Evolutionary conservation across 2,329 filamentous ascomycete genomes (phyloP).

Genomic region (Cercospora sp.): DNA sequence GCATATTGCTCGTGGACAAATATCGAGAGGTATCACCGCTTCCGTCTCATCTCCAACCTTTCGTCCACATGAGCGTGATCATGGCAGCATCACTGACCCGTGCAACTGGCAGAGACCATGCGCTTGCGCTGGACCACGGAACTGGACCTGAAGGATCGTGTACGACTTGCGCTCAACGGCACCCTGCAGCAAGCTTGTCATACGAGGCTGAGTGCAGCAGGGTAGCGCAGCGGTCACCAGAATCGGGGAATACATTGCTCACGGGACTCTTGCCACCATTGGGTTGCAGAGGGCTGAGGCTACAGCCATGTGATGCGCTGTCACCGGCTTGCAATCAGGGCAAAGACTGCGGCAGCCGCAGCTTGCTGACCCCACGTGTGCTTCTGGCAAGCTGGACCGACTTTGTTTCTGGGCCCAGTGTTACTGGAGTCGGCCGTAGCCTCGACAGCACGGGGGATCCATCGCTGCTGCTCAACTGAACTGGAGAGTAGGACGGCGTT

Average conservation of each 20-base stretch:
- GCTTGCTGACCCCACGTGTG: background rate
- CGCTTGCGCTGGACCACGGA: background rate
- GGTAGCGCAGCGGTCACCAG: background rate
- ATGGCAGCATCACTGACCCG: conserved; percentile 5
- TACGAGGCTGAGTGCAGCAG: background rate
- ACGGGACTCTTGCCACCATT: background rate
- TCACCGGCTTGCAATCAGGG: background rate
- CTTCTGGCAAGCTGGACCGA: background rate
- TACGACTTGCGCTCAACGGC: conserved; percentile 3
- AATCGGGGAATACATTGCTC: background rate
- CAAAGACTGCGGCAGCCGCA: background rate
- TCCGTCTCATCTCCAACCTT: conserved; percentile 2
- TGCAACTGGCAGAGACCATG: conserved; percentile 11
- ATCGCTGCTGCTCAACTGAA: background rate
- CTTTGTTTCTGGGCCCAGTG: background rate
- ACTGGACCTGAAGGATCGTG: background rate
- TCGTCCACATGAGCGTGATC: background rate
- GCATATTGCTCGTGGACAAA: conserved; percentile 10
- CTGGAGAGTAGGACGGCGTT: background rate
- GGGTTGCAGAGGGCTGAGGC: background rate
- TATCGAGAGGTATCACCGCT: conserved; percentile 12
- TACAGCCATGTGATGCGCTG: background rate
- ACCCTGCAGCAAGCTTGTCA: background rate
- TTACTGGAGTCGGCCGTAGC: background rate
- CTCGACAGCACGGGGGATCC: background rate